Percentiles rank a stretch among this genome's conserved stretches.
These are phyloP conservation scores for Fusarium oxysporum DNA, from an alignment of 2,329 filamentous ascomycete species.

Conservation along the genomic window DNA sequence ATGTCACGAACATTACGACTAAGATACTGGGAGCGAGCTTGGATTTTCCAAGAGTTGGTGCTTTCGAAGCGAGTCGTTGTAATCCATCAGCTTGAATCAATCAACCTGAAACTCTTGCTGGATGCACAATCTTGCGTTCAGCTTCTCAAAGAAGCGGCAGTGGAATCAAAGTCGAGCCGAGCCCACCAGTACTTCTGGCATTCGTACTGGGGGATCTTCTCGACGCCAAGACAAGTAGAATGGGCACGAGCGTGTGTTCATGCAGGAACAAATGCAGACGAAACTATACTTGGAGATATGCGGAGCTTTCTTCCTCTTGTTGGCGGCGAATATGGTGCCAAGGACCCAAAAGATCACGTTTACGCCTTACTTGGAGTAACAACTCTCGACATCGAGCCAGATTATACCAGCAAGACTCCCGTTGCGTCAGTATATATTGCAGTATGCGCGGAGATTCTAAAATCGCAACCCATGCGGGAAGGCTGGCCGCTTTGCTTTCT, in stretches of 20 bases:
- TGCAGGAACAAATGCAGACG: accelerated
- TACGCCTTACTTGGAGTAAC: background rate
- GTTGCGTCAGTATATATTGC: background rate
- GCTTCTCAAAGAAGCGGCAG: background rate
- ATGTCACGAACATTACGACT: background rate
- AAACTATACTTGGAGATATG: accelerated
- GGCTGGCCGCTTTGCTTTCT: background rate
- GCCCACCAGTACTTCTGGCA: background rate
- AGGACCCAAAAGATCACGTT: background rate
- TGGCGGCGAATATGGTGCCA: background rate
- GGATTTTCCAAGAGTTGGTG: conserved; percentile 8
- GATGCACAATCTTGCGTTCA: background rate
- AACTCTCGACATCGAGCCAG: background rate
- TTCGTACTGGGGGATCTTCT: background rate
- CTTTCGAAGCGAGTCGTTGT: background rate
- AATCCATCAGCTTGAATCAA: background rate
- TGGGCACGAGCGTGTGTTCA: background rate
- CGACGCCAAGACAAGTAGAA: background rate
- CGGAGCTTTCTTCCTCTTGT: background rate
- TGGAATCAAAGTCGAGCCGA: too few relatives aligned
- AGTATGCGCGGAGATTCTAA: background rate
- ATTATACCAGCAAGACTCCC: background rate
- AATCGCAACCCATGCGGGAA: accelerated
- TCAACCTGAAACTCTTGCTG: background rate
- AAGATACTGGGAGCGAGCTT: conserved; percentile 6